phyloP scores from a whole-genome alignment of 306 rosid species.

The Leucaena leucocephala region DNA sequence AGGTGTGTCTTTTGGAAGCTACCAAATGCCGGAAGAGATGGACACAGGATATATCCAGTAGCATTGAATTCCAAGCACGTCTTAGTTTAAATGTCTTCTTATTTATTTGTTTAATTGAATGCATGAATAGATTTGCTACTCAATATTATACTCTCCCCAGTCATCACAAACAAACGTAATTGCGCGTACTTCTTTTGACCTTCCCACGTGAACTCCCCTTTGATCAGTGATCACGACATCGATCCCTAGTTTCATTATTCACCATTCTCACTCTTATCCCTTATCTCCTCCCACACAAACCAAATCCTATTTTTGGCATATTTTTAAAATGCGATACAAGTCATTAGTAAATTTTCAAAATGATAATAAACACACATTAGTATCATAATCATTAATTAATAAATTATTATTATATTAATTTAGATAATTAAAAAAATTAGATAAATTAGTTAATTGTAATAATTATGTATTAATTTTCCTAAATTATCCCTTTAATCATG shows the following conservation, averaged over 20 bases:
- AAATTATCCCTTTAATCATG: too few relatives aligned
- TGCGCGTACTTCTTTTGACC: conserved; percentile 1
- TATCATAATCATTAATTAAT: background rate
- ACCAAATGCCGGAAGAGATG: too few relatives aligned
- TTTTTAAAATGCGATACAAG: too few relatives aligned
- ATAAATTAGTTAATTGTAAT: too few relatives aligned
- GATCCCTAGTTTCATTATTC: too few relatives aligned
- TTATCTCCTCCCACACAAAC: background rate
- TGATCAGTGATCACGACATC: conserved; percentile 3
- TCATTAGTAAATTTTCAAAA: too few relatives aligned
- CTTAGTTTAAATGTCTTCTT: background rate
- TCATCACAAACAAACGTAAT: conserved; percentile 12
- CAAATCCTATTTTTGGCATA: background rate
- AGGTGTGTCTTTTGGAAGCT: too few relatives aligned
- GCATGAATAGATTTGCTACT: background rate
- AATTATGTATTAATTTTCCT: too few relatives aligned
- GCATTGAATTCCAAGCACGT: background rate
- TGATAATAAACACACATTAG: background rate
- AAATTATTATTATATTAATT: background rate
- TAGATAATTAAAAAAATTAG: too few relatives aligned
- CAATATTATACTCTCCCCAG: background rate
- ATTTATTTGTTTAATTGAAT: background rate
- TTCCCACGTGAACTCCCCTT: background rate
- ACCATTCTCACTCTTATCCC: background rate
- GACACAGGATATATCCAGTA: too few relatives aligned